Base-by-base conservation (phyloP, 805 yeast species). In the Hanseniaspora clermontiae region DNA sequence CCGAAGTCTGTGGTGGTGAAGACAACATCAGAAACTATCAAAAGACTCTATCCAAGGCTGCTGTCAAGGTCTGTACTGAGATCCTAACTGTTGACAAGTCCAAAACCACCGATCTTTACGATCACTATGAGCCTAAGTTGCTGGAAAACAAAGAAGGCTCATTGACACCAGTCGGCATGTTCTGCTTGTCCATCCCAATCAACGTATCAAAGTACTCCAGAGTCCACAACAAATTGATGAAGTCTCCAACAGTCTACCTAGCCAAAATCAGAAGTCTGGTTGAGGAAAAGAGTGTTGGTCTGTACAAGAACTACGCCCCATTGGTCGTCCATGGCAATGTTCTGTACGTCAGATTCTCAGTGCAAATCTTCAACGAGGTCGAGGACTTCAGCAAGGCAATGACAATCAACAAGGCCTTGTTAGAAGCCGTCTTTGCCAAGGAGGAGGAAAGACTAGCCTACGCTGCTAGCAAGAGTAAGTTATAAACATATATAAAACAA, bases 291-390 rank as follows among this genome's bases (percentile, higher is more conserved):
- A 57, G 69, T 51, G 53, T 65, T 46, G 50, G 59, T 5, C 65
- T 72, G 17, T 60, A 70, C 53, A 72, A 74, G n/a, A 76, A 83
- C 0, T 78, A 68, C 62, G 70, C 79, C 34, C 85, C 81, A 6
- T 60, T 74, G 36, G 64, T 62, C 1, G 60, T 66, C 46, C 81
- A 78, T 62, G 69, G 74, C 38, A 75, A 69, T 2, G 60, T 61
- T 34, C 46, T 74, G 32, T 76, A 70, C 67, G 67, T 71, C 29
- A 73, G 91, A 59, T 77, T 81, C 60, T 76, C 83, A 55, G 81
- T 81, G 29, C 84, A 81, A 62, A 67, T 81, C 9, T 83, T 81
- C 65, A 77, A 79, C 59, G 84, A 80, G 48, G 60, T 77, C 15
- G 68, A 68, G 6, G 89, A 83, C 61, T 82, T 73, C 64, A 69